Evolutionary conservation across 345 rosid species (phyloP).

Genomic region (Eucalyptus sp.): DNA sequence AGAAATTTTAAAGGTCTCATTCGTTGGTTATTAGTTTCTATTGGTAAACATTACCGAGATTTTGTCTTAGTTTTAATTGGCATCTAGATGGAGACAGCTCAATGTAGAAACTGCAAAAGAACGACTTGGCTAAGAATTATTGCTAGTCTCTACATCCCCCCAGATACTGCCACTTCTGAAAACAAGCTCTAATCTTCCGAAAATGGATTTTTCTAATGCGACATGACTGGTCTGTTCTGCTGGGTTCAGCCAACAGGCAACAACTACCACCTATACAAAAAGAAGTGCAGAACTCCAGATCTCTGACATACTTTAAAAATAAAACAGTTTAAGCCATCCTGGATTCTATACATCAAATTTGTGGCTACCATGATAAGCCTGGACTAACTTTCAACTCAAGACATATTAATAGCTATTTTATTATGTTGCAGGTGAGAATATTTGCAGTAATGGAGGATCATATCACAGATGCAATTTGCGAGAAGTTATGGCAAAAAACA

Average conservation of each 20-base stretch:
- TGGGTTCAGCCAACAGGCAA: neutral
- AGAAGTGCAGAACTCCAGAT: neutral
- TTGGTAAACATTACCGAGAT: neutral
- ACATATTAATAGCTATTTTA: neutral
- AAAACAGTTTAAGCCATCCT: neutral
- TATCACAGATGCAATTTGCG: no score
- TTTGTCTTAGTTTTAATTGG: neutral
- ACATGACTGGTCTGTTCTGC: neutral
- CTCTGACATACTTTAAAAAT: neutral
- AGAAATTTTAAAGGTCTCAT: neutral
- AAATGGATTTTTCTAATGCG: neutral
- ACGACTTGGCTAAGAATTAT: neutral
- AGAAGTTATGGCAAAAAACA: no score
- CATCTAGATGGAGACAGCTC: neutral
- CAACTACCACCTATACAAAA: neutral
- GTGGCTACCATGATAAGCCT: neutral
- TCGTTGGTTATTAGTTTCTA: neutral
- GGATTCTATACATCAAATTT: neutral
- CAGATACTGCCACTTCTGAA: neutral
- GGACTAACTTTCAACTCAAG: neutral
- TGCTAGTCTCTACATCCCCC: neutral
- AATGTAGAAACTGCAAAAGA: neutral
- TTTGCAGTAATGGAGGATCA: constrained; percentile 23
- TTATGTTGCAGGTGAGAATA: constrained; percentile 41
- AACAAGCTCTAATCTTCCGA: neutral